Percentiles rank a stretch among this genome's conserved stretches.
phyloP scores from a whole-genome alignment of 2,329 filamentous ascomycete species.

The Penicillium sp. region DNA sequence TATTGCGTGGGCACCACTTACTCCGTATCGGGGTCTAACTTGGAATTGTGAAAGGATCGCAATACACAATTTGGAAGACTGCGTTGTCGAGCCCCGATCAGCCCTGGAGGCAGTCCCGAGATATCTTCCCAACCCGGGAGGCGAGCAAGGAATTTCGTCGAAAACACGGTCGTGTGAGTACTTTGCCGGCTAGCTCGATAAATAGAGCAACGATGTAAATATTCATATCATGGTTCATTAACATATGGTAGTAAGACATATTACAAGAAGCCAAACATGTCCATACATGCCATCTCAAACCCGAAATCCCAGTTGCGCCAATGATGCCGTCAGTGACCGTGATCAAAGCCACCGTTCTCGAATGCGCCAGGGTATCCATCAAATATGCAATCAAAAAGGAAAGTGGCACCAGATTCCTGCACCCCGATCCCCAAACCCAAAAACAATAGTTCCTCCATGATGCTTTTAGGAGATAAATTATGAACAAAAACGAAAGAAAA shows the following conservation, averaged over 20 bases:
- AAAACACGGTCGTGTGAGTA: no score
- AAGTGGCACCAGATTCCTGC: not conserved
- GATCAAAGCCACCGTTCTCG: not conserved
- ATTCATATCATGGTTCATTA: not conserved
- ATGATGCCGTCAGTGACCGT: conserved; percentile 2
- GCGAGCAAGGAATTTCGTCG: no score
- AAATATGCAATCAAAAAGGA: conserved; percentile 9
- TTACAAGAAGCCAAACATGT: not conserved
- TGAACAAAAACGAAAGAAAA: not conserved
- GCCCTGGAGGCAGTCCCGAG: no score
- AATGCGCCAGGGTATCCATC: conserved; percentile 25
- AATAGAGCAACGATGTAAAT: no score
- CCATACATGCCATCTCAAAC: not conserved
- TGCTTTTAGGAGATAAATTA: not conserved
- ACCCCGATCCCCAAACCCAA: not conserved
- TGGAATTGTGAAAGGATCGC: no score
- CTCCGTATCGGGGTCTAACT: no score
- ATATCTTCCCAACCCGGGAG: no score
- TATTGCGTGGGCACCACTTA: no score
- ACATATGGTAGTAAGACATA: not conserved
- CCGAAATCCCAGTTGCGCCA: conserved; percentile 1
- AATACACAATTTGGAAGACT: no score
- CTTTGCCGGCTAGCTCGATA: no score
- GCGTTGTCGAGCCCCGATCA: no score
- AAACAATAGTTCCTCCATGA: not conserved